Percentiles rank a stretch among this genome's conserved stretches.
Conservation (phyloP, 495 filamentous ascomycete genomes). For the Penicillium maclennaniae region DNA sequence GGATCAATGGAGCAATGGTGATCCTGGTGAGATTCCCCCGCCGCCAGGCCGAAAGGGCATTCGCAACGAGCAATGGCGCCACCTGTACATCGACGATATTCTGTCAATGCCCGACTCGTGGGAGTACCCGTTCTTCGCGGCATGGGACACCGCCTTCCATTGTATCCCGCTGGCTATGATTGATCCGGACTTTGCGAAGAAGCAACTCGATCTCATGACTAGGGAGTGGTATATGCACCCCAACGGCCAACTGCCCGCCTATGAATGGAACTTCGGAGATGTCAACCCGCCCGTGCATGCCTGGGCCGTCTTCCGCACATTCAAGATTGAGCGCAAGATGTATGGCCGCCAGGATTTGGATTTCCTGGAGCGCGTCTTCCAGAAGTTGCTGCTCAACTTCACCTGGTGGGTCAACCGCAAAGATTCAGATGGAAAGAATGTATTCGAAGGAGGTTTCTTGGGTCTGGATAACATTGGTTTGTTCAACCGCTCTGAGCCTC, state of each 20-base stretch:
- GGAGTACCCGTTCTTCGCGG: constrained; percentile 98
- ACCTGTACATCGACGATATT: constrained; percentile 89
- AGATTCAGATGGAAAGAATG: constrained; percentile 87
- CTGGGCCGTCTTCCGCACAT: constrained; percentile 90
- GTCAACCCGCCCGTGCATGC: constrained; percentile 96
- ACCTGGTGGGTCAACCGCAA: constrained; percentile 99
- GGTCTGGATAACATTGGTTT: constrained; percentile 95
- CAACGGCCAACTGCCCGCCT: constrained; percentile 86
- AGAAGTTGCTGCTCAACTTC: constrained; percentile 92
- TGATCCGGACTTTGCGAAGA: constrained; percentile 95
- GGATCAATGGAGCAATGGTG: constrained; percentile 93
- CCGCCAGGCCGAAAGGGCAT: constrained; percentile 75
- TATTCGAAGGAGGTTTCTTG: constrained; percentile 96
- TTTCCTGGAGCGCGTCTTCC: constrained; percentile 93
- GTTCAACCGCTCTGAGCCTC: constrained; percentile 95
- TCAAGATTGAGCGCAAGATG: constrained; percentile 97
- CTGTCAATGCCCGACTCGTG: constrained; percentile 97
- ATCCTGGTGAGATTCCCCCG: constrained; percentile 71
- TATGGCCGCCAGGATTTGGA: constrained; percentile 93
- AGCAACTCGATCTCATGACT: constrained; percentile 91
- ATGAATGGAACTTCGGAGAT: constrained; percentile 98
- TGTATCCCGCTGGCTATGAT: constrained; percentile 95
- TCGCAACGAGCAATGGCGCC: constrained; percentile 86
- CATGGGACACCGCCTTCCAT: constrained; percentile 97
- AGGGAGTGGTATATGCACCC: constrained; percentile 99